Conservation (phyloP, 192 early-diverging fungal species). For the Mortierella alpina region DNA sequence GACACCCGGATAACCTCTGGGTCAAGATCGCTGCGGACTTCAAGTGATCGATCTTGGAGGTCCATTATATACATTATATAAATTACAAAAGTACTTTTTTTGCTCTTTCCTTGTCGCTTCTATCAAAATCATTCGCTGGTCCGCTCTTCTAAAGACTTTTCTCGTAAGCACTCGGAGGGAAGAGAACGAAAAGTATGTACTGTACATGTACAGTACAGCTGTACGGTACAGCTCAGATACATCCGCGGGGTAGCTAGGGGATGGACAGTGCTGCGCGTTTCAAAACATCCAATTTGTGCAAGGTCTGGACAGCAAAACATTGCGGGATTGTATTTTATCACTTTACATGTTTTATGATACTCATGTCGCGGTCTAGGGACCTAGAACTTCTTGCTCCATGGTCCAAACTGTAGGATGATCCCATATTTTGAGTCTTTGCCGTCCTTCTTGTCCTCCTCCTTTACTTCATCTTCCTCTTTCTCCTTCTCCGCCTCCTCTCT, state of each 20-base stretch:
- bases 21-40: slow-evolving; percentile 44
- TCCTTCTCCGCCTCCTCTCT: not conserved
- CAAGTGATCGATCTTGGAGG: slow-evolving; percentile 3
- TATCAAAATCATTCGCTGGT: not conserved
- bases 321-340: not conserved
- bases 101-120: not conserved
- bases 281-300: too few species aligned
- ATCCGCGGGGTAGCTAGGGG: too few species aligned
- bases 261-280: too few species aligned
- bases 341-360: not conserved
- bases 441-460: not conserved
- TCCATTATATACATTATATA: not conserved
- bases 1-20: slow-evolving; percentile 46
- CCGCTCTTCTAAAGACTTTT: not conserved
- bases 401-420: not conserved
- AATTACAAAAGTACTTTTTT: not conserved
- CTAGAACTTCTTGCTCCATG: slow-evolving; percentile 1
- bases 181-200: too few species aligned
- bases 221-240: too few species aligned
- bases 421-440: not conserved
- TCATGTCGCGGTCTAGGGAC: not conserved
- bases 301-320: not conserved
- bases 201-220: too few species aligned
- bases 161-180: too few species aligned
- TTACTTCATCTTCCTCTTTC: not conserved